Evolutionary conservation across 257 asterid species (phyloP).

Genomic region (Fraxinus americana): DNA sequence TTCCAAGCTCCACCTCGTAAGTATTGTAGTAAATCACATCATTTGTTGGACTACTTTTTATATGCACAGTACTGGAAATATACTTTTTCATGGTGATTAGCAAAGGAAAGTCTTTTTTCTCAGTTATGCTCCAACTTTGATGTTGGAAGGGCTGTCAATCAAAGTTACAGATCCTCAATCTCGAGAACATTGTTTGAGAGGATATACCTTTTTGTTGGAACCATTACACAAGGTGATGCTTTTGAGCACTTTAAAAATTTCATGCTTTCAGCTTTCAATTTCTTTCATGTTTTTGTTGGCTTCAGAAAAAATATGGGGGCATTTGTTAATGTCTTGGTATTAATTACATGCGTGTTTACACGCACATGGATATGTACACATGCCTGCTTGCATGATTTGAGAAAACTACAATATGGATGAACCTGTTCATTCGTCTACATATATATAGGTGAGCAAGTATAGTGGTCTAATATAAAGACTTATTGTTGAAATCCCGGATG

Average conservation of each 20-base stretch:
- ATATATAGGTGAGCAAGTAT: not conserved
- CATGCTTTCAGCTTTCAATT: slow-evolving; percentile 20
- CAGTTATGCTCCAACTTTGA: slow-evolving; percentile 77
- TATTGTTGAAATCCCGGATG: no score
- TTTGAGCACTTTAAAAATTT: slow-evolving; percentile 16
- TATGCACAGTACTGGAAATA: slow-evolving; percentile 15
- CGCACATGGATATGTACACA: not conserved
- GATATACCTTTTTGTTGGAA: slow-evolving; percentile 71
- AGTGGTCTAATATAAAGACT: not conserved
- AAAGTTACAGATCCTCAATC: slow-evolving; percentile 71
- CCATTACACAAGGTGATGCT: slow-evolving; percentile 55
- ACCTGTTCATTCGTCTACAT: not conserved
- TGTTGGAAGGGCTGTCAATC: slow-evolving; percentile 58
- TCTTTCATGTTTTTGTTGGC: not conserved
- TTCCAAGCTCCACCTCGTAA: slow-evolving; percentile 71
- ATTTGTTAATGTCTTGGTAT: not conserved
- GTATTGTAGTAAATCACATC: slow-evolving; percentile 32
- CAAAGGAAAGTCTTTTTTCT: slow-evolving; percentile 21
- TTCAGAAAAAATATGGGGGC: not conserved
- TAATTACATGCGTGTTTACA: not conserved
- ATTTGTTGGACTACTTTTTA: slow-evolving; percentile 18
- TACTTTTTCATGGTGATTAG: slow-evolving; percentile 20
- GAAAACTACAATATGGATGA: slow-evolving; percentile 13
- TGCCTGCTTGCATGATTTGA: not conserved
- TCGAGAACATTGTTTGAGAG: slow-evolving; percentile 76